Conservation (phyloP, 2,329 filamentous ascomycete species). For the Hypocreales sp. region DNA sequence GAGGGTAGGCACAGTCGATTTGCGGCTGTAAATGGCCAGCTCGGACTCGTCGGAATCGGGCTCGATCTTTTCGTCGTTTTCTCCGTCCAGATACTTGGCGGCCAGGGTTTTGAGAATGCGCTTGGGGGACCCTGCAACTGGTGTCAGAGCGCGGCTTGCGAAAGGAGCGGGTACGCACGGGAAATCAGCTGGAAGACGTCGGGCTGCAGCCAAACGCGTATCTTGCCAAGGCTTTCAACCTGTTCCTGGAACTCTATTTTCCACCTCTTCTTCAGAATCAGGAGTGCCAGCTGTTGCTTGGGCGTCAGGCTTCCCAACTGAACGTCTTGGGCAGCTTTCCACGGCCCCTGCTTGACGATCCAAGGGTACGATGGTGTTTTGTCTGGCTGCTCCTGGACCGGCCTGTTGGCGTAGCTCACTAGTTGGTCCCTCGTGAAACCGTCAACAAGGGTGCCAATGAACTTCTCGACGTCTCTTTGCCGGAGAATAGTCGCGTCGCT, state of each 20-base stretch:
- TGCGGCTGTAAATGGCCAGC: constrained; percentile 15
- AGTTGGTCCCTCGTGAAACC: constrained; percentile 35
- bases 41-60: constrained; percentile 7
- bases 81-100: constrained; percentile 14
- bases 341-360: constrained; percentile 24
- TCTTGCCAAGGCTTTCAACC: constrained; percentile 23
- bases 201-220: constrained; percentile 21
- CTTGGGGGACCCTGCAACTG: constrained; percentile 5
- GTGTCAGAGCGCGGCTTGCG: not conserved
- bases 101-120: constrained; percentile 12
- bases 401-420: constrained; percentile 24
- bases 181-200: constrained; percentile 27
- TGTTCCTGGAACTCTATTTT: constrained; percentile 30
- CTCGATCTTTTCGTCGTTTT: constrained; percentile 15
- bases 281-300: constrained; percentile 25
- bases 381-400: not conserved
- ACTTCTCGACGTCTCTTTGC: constrained; percentile 22
- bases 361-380: constrained; percentile 18
- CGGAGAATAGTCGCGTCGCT: constrained; percentile 19
- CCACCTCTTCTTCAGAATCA: constrained; percentile 34
- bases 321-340: constrained; percentile 19
- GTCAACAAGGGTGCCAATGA: constrained; percentile 20
- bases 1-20: constrained; percentile 13
- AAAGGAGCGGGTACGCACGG: constrained; percentile 17
- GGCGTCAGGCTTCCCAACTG: constrained; percentile 6